Evolutionary conservation across 148 eudicot genomes (phyloP), one percentile per base, ranked within the genome.

Genomic region (Linanthus parryae): DNA sequence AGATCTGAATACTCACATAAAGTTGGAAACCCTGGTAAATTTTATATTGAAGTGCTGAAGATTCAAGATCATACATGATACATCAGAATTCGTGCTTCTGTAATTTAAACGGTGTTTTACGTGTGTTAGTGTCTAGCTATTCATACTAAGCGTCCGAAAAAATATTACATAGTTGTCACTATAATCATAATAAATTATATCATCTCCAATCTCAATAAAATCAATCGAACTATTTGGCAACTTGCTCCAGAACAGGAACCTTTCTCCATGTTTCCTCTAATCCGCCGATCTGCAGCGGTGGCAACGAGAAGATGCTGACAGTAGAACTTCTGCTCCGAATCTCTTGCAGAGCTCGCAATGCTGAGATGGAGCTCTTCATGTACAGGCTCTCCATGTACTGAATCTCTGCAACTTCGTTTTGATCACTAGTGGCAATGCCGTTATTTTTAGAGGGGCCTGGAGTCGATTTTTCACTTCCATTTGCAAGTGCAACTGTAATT

Each of bases 301-400:
- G 98, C 67, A 91, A 64, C 0, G 98, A 86, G 49, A 91, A 86
- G 41, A 50, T 61, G 31, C 82, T 86, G 6, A 91, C 94, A 2
- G 98, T 91, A 4, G 98, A 86, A 58, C 98, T 91, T 56, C 68
- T 62, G 22, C 94, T 75, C 42, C 95, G 66, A 43, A 91, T 81
- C 54, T 91, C 84, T 56, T 83, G 81, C 66, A 91, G 45, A 11
- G 72, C 75, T 39, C 69, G 68, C 21, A 91, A 52, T 9, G 98
- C 98, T 0, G 95, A 78, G 54, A 86, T 63, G 5, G 87, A 83
- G 57, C 85, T 79, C 67, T 78, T 91, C 84, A 87, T 69, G 47
- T 79, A 83, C 31, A 79, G 66, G 70, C 78, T 86, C 63, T 91
- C 77, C 83, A 91, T 74, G 56, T 68, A 63, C 71, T 83, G 70